Conservation (phyloP, 169 alveolate species). For the Eimeria falciformis region DNA sequence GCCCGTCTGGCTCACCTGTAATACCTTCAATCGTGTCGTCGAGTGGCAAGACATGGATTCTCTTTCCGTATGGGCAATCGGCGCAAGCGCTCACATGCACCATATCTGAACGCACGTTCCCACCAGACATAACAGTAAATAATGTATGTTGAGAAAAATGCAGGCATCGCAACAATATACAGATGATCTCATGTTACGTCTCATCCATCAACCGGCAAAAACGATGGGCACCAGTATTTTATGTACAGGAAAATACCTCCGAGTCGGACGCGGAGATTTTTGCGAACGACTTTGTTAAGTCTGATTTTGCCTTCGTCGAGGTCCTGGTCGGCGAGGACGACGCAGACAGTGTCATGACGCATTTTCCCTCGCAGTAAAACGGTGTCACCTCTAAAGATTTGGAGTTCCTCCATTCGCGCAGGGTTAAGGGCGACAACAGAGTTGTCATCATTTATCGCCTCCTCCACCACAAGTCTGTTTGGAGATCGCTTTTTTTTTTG, state of each 20-base stretch:
- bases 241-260: conserved; percentile 87
- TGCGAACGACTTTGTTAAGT: conserved; percentile 97
- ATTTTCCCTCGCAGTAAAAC: conserved; percentile 99
- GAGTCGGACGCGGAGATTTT: conserved; percentile 97
- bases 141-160: no score
- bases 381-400: conserved; percentile 98
- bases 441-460: conserved; percentile 99
- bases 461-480: conserved; percentile 88
- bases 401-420: conserved; percentile 95
- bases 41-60: conserved; percentile 98
- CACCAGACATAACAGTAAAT: no score
- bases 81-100: conserved; percentile 97
- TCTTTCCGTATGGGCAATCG: conserved; percentile 98
- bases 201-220: background rate
- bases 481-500: conserved; percentile 80
- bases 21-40: conserved; percentile 99
- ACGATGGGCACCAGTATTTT: background rate
- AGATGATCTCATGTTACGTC: background rate
- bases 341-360: conserved; percentile 98
- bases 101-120: conserved; percentile 87
- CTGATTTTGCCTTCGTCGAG: conserved; percentile 97
- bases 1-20: conserved; percentile 81
- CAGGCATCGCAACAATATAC: no score
- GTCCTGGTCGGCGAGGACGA: conserved; percentile 97
- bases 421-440: conserved; percentile 97